A percentile compares a stretch with the other conserved stretches of the same genome.
Evolutionary conservation across 306 rosid species (phyloP).

Genomic region (Rosa persica): DNA sequence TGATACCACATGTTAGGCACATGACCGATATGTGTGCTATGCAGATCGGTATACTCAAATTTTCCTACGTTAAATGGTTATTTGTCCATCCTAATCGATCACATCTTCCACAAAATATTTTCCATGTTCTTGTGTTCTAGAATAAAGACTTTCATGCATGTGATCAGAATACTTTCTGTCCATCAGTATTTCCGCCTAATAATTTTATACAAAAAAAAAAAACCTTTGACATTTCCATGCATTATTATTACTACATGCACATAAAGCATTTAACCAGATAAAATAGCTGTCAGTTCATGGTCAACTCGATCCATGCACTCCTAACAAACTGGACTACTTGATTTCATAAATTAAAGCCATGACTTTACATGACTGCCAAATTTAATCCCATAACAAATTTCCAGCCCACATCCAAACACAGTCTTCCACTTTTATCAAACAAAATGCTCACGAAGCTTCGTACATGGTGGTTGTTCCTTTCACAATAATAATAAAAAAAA

Average conservation of each 20-base stretch:
- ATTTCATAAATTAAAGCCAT: not conserved
- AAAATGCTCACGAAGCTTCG: not conserved
- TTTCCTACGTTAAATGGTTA: too few relatives aligned
- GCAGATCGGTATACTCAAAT: too few relatives aligned
- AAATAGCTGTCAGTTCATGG: not conserved
- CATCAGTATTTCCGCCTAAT: not conserved
- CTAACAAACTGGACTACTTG: not conserved
- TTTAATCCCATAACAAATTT: not conserved
- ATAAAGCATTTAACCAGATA: not conserved
- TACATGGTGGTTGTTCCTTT: not conserved
- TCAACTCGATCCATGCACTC: not conserved
- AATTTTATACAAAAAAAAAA: not conserved
- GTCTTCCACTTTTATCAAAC: not conserved
- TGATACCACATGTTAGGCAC: too few relatives aligned
- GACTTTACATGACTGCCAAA: not conserved
- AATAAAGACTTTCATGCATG: not conserved
- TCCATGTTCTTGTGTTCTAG: not conserved
- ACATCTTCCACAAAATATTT: too few relatives aligned
- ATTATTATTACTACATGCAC: not conserved
- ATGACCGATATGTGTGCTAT: too few relatives aligned
- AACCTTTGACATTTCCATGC: not conserved
- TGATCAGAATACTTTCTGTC: not conserved
- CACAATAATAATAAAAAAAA: not conserved
- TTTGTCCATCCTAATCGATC: too few relatives aligned
- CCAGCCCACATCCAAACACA: not conserved